These are phyloP conservation scores for Lablab purpureus DNA, from an alignment of 306 rosid species.

Conservation along the genomic window DNA sequence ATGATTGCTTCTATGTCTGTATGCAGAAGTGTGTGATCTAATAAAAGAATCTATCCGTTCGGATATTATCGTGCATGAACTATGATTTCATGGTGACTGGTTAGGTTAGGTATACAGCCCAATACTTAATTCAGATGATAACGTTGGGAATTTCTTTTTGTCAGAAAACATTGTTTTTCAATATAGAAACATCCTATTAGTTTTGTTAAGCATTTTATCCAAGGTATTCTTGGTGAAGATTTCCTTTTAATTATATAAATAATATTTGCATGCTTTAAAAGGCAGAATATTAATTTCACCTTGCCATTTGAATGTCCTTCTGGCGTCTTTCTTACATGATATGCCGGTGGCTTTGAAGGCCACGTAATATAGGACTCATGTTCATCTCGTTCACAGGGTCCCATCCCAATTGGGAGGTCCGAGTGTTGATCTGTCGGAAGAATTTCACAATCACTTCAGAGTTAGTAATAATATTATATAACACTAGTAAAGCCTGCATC, in stretches of 20 bases:
- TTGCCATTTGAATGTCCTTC: neutral
- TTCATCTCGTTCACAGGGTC: neutral
- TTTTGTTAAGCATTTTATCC: neutral
- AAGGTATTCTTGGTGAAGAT: neutral
- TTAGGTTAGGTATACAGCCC: slow-evolving; percentile 1
- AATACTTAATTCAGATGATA: neutral
- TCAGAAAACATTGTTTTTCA: neutral
- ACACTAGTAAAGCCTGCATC: neutral
- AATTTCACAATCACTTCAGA: neutral
- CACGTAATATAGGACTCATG: neutral
- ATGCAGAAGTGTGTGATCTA: slow-evolving; percentile 44
- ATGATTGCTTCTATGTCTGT: slow-evolving; percentile 47
- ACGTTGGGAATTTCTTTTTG: neutral
- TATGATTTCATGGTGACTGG: slow-evolving; percentile 11
- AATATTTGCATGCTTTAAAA: neutral
- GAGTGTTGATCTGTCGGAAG: neutral
- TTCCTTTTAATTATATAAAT: neutral
- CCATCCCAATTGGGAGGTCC: neutral
- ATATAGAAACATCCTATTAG: neutral
- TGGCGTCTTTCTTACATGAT: neutral
- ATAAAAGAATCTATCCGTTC: slow-evolving; percentile 37
- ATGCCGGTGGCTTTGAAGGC: neutral
- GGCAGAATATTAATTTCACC: neutral
- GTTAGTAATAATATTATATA: neutral
- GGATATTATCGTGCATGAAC: slow-evolving; percentile 34